Conservation (phyloP, 768 basidiomycete species). For the Amanita inopinata region DNA sequence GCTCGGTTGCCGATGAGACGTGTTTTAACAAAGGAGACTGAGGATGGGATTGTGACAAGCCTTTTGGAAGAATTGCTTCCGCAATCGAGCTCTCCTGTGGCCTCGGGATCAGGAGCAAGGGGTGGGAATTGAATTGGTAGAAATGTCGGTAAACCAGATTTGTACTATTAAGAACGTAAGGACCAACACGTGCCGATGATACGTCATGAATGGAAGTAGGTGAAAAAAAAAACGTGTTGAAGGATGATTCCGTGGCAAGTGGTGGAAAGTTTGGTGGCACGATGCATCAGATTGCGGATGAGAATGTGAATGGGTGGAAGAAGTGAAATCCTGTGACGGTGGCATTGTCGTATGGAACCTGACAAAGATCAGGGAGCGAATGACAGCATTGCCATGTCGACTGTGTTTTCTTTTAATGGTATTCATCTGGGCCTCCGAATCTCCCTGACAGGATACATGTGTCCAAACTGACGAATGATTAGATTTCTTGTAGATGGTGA, state of each 20-base stretch:
- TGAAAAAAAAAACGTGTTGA: conserved; percentile 8
- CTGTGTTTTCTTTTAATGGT: conserved; percentile 1
- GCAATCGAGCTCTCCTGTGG: conserved; percentile 18
- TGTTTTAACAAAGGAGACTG: conserved; percentile 38
- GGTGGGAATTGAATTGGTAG: conserved; percentile 1
- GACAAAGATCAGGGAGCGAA: neutral
- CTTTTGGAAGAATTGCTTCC: conserved; percentile 51
- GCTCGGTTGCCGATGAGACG: conserved; percentile 35
- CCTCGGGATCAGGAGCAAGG: conserved; percentile 23
- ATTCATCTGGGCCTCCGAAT: no score
- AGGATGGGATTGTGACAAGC: conserved; percentile 58
- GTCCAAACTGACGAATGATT: no score
- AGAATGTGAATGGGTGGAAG: neutral
- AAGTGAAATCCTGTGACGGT: neutral
- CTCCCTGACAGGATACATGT: neutral
- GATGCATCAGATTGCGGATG: neutral
- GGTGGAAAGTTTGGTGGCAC: neutral
- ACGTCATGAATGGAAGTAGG: no score
- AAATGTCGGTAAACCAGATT: no score
- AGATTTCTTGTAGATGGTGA: no score
- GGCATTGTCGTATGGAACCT: neutral
- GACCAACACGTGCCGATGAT: no score
- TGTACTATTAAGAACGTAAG: conserved; percentile 7
- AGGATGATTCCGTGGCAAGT: neutral
- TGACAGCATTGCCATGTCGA: neutral